Evolutionary conservation across 148 eudicot genomes (phyloP).

Genomic region (Amaranthus cruentus): DNA sequence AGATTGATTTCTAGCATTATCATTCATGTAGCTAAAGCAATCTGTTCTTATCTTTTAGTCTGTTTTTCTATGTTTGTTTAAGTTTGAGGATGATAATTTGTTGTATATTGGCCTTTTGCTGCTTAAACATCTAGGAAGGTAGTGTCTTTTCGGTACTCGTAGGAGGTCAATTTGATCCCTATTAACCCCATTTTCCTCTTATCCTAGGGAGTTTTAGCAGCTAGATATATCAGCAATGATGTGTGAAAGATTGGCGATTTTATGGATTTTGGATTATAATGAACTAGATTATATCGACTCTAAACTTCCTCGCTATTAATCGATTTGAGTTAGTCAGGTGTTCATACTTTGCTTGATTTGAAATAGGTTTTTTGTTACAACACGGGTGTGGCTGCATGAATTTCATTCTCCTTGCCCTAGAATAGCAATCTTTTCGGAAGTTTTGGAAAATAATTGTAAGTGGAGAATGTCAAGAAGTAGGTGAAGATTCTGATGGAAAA

Average conservation of each 20-base stretch:
- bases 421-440: not conserved
- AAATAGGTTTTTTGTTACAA: not conserved
- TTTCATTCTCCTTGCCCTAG: too few species aligned
- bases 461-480: not conserved
- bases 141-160: not conserved
- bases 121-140: not conserved
- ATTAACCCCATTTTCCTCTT: not conserved
- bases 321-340: not conserved
- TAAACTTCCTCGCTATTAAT: not conserved
- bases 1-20: constrained; percentile 17
- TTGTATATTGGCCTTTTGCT: not conserved
- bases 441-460: not conserved
- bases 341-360: not conserved
- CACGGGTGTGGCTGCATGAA: not conserved
- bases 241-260: not conserved
- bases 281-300: not conserved
- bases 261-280: not conserved
- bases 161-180: constrained; percentile 3
- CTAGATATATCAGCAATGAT: not conserved
- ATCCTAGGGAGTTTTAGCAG: constrained; percentile 4
- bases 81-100: constrained; percentile 2
- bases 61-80: not conserved
- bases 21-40: constrained; percentile 6
- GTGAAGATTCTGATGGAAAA: not conserved
- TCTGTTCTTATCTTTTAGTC: constrained; percentile 8